Base-by-base conservation (phyloP, 768 basidiomycete species). In the Leccinum subtestaceum region DNA sequence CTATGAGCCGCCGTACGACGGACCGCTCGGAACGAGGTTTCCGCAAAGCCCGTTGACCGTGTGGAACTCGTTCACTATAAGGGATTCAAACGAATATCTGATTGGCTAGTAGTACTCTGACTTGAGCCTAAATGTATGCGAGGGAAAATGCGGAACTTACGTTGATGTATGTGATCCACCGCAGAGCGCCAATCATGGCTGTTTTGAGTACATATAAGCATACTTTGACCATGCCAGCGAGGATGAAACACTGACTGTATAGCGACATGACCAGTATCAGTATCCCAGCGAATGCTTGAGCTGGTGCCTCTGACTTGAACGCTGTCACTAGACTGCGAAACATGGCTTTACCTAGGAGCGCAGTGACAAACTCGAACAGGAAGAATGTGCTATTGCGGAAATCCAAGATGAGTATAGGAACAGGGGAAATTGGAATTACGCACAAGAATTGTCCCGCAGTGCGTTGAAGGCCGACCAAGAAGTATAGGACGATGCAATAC, bases 21-120 rank as follows among this genome's bases (percentile, higher is more conserved):
- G 74, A 0, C 88, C 88, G 3, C 75, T 78, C 4, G 89, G 86
- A 0, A 86, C 83, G 13, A 89, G 74, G 43, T 76, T 70, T 25
- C 86, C 75, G 66, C 87, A 88, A 13, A 74, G 66, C 48, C 87
- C 90, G 21, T 88, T 71, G 7, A 89, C 73, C 0, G 82, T 86
- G 63, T 81, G 84, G 74, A 95, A 94, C 71, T 96, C 92, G 72
- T 94, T 95, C 21, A 83, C 78, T 69, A 95, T 78, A 45, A 94
- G 70, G 0, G 81, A 78, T 60, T 93, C 89, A 69, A 95, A 94
- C 0, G 68, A 59, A 34, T 68, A 68, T 83, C 87, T 67, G 85
- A 93, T 2, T 76, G 80, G 93, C 67, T 70, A 47, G 7, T 13
- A 19, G 1, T 21, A 5, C 32, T 4, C 40, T 40, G n/a, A 10